Evolutionary conservation across 345 rosid species (phyloP), one percentile per base, ranked within the genome.

Genomic region (Pugionium dolabratum): DNA sequence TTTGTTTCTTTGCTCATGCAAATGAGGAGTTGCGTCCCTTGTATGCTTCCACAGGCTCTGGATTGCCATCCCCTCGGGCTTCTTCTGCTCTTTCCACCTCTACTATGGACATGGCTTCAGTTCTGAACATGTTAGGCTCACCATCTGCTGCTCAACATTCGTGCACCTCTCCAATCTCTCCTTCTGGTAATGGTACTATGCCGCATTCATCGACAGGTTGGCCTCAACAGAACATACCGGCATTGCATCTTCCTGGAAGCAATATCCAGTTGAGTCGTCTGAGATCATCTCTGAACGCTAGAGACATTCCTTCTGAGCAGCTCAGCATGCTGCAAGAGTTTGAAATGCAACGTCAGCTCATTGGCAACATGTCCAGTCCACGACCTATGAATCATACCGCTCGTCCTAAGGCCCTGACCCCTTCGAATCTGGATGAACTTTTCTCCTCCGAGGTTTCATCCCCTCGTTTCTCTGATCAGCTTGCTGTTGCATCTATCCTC

Each of bases 1-100:
- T 93, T 44, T 93, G 98, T 74, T 93, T 93, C 80, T 93, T 93
- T 72, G 98, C 97, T 33, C 98, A 93, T 63, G 78, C 80, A 1
- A 72, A 78, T 26, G 97, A 93, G 72, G 98, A 93, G 67, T 78
- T 93, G 59, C 84, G 96, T 52, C 97, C 96, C 2, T 49, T 93
- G 61, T 93, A 81, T 68, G 83, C 91, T 43, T 90, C 98, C 9
- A 87, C 97, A 7, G 97, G 98, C 42, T 87, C 96, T 4, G 97
- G 94, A 34, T 84, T 90, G 56, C 97, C 83, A 8, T 89, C 97
- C 29, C 96, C 98, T 42, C 86, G 95, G 4, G 26, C 72, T 2
- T 66, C 72, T 44, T 50, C 62, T 54, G 7, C 66, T 28, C 78
- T 87, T 7, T 69, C 84, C 9, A 65, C 85, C 46, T 82, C 90